Conservation (phyloP, 371 early-diverging fungal species). For the Syncephalastrum racemosum region DNA sequence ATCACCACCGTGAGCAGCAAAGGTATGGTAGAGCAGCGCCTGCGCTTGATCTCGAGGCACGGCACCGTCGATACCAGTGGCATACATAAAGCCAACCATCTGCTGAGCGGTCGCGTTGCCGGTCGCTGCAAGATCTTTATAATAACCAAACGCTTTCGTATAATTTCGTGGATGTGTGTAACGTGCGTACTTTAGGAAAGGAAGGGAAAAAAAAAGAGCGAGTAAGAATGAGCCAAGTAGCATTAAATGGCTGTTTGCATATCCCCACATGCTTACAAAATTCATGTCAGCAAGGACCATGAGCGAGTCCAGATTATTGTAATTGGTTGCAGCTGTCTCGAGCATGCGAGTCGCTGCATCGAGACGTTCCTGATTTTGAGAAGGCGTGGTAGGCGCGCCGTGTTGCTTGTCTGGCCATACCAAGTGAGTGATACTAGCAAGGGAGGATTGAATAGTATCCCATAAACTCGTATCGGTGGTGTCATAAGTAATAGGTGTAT, state of each 20-base stretch:
- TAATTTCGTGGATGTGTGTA: constrained; percentile 60
- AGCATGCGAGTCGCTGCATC: constrained; percentile 29
- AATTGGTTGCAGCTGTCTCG: constrained; percentile 31
- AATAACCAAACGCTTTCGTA: constrained; percentile 58
- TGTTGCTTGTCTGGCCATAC: not conserved
- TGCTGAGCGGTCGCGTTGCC: constrained; percentile 90
- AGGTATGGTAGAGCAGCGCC: constrained; percentile 80
- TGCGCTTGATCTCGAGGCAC: constrained; percentile 64
- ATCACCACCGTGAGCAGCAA: constrained; percentile 81
- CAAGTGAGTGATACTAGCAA: not conserved
- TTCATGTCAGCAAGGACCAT: constrained; percentile 55
- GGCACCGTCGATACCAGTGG: constrained; percentile 82
- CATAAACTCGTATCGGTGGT: constrained; percentile 1
- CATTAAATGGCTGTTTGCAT: too few relatives aligned
- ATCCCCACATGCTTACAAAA: constrained; percentile 41
- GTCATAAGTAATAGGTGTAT: not conserved
- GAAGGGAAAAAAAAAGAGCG: not conserved
- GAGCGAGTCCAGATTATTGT: constrained; percentile 47
- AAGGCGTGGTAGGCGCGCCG: not conserved
- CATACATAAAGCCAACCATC: constrained; percentile 85
- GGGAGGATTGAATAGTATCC: constrained; percentile 4
- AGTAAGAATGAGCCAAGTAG: not conserved
- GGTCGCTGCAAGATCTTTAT: constrained; percentile 52
- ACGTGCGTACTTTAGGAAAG: constrained; percentile 46
- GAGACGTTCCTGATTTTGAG: constrained; percentile 13